phyloP scores from a whole-genome alignment of 2,329 filamentous ascomycete genomes.

The Curvularia verruculosa region DNA sequence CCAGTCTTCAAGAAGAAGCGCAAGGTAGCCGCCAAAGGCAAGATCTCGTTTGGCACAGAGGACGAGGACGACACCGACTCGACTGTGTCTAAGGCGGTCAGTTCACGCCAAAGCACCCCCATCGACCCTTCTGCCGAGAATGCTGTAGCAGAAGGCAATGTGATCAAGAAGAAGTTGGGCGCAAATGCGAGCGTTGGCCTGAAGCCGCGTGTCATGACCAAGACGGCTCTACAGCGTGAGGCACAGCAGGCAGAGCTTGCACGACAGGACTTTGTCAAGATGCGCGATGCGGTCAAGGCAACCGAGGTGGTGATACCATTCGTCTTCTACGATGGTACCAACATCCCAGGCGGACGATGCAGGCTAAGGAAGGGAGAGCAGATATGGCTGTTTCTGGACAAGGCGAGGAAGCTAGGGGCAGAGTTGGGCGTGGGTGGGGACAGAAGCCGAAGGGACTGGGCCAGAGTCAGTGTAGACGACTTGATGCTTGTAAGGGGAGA shows the following conservation, averaged over 20 bases:
- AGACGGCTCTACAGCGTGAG: slow-evolving; percentile 76
- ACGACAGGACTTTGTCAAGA: slow-evolving; percentile 77
- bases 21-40: slow-evolving; percentile 61
- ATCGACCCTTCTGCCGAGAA: slow-evolving; percentile 44
- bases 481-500: slow-evolving; percentile 89
- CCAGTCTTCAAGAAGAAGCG: slow-evolving; percentile 64
- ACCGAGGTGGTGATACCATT: slow-evolving; percentile 92
- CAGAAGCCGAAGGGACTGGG: slow-evolving; percentile 81
- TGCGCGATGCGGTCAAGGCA: slow-evolving; percentile 85
- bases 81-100: slow-evolving; percentile 43
- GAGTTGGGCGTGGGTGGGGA: slow-evolving; percentile 74
- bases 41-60: slow-evolving; percentile 72
- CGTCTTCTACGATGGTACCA: slow-evolving; percentile 95
- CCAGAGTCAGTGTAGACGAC: slow-evolving; percentile 91
- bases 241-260: slow-evolving; percentile 76
- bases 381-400: slow-evolving; percentile 91
- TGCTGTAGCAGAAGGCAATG: slow-evolving; percentile 37
- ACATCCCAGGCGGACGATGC: slow-evolving; percentile 82
- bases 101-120: slow-evolving; percentile 49
- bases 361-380: slow-evolving; percentile 92
- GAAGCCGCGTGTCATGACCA: slow-evolving; percentile 76
- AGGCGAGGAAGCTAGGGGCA: slow-evolving; percentile 87
- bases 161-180: slow-evolving; percentile 59
- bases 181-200: slow-evolving; percentile 65
- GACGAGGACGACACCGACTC: slow-evolving; percentile 67